phyloP scores from a whole-genome alignment of 1,284 basidiomycete genomes.

The Mrakiaceae sp. region DNA sequence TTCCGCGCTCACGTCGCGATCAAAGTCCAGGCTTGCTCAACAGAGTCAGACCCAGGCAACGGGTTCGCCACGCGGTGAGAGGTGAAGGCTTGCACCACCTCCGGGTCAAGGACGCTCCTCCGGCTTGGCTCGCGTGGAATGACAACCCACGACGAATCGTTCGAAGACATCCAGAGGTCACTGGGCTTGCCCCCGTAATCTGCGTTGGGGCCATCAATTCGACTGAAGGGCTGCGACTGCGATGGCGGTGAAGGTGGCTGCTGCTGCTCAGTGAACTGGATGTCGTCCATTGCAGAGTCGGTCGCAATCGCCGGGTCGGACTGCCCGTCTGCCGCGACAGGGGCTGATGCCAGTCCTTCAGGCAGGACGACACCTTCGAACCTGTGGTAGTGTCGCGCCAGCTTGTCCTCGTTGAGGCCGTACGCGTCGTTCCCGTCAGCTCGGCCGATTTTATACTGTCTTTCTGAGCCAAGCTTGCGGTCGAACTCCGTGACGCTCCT shows the following conservation, averaged over 20 bases:
- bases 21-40: conserved; percentile 3
- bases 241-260: background rate
- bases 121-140: background rate
- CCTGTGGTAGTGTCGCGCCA: background rate
- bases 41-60: background rate
- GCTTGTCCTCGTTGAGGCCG: background rate
- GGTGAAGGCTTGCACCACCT: conserved; percentile 2
- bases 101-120: conserved; percentile 1
- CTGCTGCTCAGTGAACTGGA: background rate
- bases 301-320: background rate
- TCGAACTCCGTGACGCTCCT: background rate
- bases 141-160: conserved; percentile 5
- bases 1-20: conserved; percentile 5
- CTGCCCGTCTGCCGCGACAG: background rate
- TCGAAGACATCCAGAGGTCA: conserved; percentile 9
- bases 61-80: background rate
- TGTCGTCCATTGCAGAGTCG: background rate
- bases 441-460: background rate
- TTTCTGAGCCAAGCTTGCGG: background rate
- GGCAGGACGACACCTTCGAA: background rate
- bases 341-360: background rate
- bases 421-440: background rate
- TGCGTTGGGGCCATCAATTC: too few species aligned
- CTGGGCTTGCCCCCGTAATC: background rate
- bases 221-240: background rate